phyloP scores from a whole-genome alignment of 768 basidiomycete genomes.

The Agrocybe pediades region DNA sequence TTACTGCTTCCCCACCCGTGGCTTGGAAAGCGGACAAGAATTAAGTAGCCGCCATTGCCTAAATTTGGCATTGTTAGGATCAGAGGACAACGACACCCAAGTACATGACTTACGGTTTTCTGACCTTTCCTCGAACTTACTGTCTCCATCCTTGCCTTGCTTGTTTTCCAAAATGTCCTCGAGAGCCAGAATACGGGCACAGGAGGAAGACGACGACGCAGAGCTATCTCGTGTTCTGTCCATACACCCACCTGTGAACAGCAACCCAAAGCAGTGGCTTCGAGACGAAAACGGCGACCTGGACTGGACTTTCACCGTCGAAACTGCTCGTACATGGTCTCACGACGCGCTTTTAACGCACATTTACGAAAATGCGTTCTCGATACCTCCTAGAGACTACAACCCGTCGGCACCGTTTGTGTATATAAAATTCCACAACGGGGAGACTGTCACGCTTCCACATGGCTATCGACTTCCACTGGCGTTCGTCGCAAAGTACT shows the following conservation, averaged over 20 bases:
- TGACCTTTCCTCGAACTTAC: neutral
- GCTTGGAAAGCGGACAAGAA: too few relatives aligned
- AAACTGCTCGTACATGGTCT: constrained; percentile 13
- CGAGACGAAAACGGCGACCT: constrained; percentile 18
- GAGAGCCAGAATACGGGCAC: constrained; percentile 9
- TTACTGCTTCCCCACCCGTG: too few relatives aligned
- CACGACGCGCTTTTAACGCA: constrained; percentile 18
- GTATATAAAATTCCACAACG: constrained; percentile 12
- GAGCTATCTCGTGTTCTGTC: constrained; percentile 13
- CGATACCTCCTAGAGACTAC: constrained; percentile 19
- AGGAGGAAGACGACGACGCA: constrained; percentile 11
- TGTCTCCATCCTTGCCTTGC: neutral
- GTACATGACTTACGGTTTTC: neutral
- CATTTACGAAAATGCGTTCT: constrained; percentile 18
- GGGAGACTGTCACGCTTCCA: constrained; percentile 30
- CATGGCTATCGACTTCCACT: constrained; percentile 43
- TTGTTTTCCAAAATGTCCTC: constrained; percentile 5
- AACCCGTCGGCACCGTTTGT: constrained; percentile 22
- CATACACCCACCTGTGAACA: neutral
- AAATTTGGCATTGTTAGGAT: neutral
- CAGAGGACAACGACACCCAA: too few relatives aligned
- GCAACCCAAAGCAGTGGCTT: constrained; percentile 14
- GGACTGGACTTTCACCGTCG: constrained; percentile 22
- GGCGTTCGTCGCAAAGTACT: constrained; percentile 44
- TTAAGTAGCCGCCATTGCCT: too few relatives aligned